Evolutionary conservation across 2,329 filamentous ascomycete species (phyloP).

Genomic region (Davidsoniella neocaledoniae): DNA sequence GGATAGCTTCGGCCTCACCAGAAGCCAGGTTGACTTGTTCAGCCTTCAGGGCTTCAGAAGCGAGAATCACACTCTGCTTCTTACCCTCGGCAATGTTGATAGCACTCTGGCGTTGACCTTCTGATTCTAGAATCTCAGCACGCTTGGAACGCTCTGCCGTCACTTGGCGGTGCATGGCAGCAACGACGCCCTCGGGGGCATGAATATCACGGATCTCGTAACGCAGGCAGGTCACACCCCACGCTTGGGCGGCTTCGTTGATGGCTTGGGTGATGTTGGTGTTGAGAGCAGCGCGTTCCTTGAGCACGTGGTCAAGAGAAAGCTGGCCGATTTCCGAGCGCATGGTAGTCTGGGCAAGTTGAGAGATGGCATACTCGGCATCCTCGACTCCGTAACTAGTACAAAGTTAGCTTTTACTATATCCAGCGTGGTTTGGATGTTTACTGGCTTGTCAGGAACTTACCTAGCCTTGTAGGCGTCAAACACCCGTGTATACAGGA

Average conservation of each 20-base stretch:
- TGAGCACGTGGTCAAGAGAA: slow-evolving; percentile 89
- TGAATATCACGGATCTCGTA: slow-evolving; percentile 99
- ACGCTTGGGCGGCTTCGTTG: slow-evolving; percentile 92
- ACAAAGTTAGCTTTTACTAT: neutral
- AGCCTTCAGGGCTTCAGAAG: slow-evolving; percentile 74
- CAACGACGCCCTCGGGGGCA: slow-evolving; percentile 80
- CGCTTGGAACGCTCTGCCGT: slow-evolving; percentile 95
- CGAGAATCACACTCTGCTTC: slow-evolving; percentile 93
- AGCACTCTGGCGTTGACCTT: slow-evolving; percentile 89
- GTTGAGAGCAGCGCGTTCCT: slow-evolving; percentile 91
- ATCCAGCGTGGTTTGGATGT: neutral
- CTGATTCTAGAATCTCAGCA: slow-evolving; percentile 91
- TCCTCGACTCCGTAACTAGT: slow-evolving; percentile 90
- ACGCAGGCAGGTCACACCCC: slow-evolving; percentile 88
- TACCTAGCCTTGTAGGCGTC: slow-evolving; percentile 96
- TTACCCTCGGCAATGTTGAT: slow-evolving; percentile 98
- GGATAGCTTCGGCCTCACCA: slow-evolving; percentile 88
- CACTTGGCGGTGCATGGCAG: slow-evolving; percentile 96
- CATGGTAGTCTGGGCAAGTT: slow-evolving; percentile 97
- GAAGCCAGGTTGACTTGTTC: slow-evolving; percentile 87
- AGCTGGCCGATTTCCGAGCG: slow-evolving; percentile 95
- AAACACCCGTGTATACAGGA: slow-evolving; percentile 89
- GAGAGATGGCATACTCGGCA: slow-evolving; percentile 94
- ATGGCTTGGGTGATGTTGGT: slow-evolving; percentile 97
- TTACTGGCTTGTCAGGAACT: slow-evolving; percentile 16